Evolutionary conservation across 441 rosid genomes (phyloP), one percentile per base, ranked within the genome.

Genomic region (Biscutella laevigata): DNA sequence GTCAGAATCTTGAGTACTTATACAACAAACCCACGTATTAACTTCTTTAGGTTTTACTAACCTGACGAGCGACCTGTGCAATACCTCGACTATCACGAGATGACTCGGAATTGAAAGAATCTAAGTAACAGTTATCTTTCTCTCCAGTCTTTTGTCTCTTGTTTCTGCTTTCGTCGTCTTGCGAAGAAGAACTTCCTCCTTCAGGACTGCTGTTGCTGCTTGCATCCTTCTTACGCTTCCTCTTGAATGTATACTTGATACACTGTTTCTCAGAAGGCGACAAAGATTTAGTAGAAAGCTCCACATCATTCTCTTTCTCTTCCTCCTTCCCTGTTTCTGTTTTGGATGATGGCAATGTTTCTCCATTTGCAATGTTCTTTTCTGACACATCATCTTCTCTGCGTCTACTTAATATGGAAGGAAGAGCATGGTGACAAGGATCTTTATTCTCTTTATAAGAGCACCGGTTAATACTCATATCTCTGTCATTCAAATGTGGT

Each of bases 221-320:
- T 49, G 42, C 60, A 52, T 78, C 94, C 85, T 67, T 85, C 81
- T 78, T 86, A 58, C 86, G 71, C 75, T 84, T 87, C 71, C 94
- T 78, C 59, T 67, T 66, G 71, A 91, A 91, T 13, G 96, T 87
- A 78, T 77, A 91, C 76, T 81, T 84, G 29, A 83, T 71, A 64
- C 79, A 74, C 69, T 74, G 75, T 55, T 44, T 35, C 71, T 42
- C 52, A 57, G 37, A n/a, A 13, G 77, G 72, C 46, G 70, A 70
- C 55, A 38, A 19, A 36, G 46, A 24, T 33, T 37, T 26, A 12
- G 66, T 44, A 46, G 65, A 53, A 59, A 62, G 62, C 56, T 73
- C 72, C 20, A 51, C 40, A 34, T 55, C 56, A 28, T 61, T 63
- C 58, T 38, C 69, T 40, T 64, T 46, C 20, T 59, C 78, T 46